Evolutionary conservation across 139 green algal genomes (phyloP), one percentile per base, ranked within the genome.

Genomic region (Coelastrella sp.): DNA sequence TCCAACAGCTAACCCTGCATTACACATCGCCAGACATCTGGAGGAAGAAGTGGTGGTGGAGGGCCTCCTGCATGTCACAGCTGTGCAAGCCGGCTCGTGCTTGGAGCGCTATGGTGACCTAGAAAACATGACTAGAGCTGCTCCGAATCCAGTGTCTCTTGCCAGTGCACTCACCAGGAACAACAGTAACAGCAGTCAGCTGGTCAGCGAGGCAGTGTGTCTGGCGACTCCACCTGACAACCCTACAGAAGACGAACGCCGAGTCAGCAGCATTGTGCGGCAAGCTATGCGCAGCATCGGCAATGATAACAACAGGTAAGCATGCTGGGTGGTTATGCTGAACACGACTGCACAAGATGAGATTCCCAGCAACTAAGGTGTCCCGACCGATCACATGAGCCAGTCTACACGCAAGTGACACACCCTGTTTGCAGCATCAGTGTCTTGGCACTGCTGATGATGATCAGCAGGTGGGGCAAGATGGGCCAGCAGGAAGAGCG

Each of bases 61-160:
- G 22, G 80, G 80, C 58, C 19, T 88, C 13, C 66, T 88, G 71
- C 83, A 88, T n/a, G 83, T 88, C 2, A 88, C 68, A 22, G 56
- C 68, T 11, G 32, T 73, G 10, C 83, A 88, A 23, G 83, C 83
- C 4, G 83, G 83, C 8, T 57, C n/a, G 20, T 88, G 83, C 83
- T 22, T 88, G 54, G 83, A 88, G 83, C 83, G 68, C 4, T 88
- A 58, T 88, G 83, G 83, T 3, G 83, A 68, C n/a, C 56, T 88
- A 1, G 19, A 88, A 4, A 20, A 5, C 7, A n/a, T 88, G 11
- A 8, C 4, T 14, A n/a, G 17, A 10, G 23, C 81, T 17, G 83
- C 83, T 3, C 83, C 83, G 3, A 7, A 66, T 16, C 68, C 66
- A 10, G 13, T 19, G 47, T 61, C 83, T 5, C 83, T 88, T 5